Percentiles rank a stretch among this genome's conserved stretches.
These are phyloP conservation scores for Calonectria ilicicola DNA, from an alignment of 2,329 filamentous ascomycete species.

Conservation along the genomic window DNA sequence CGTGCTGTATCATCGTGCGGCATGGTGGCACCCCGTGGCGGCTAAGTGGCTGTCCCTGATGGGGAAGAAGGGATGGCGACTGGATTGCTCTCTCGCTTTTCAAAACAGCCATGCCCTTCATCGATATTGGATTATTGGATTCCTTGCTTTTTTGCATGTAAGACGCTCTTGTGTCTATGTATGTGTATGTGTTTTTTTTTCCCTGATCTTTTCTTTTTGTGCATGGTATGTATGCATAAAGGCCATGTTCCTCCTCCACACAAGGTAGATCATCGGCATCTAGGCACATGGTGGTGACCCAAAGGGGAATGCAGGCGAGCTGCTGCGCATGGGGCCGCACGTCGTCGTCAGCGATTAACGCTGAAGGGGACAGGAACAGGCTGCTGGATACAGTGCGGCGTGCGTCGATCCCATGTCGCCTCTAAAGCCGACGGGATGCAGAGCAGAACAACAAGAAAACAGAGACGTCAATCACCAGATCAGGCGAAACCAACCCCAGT, in stretches of 20 bases:
- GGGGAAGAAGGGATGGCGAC: not conserved
- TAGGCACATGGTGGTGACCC: not conserved
- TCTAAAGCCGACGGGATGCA: not conserved
- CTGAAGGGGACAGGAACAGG: not conserved
- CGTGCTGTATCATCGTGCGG: not conserved
- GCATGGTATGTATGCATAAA: not conserved
- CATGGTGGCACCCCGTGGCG: conserved; percentile 9
- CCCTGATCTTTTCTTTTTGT: not conserved
- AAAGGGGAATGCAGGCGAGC: not conserved
- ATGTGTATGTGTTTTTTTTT: not conserved
- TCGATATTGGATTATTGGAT: not conserved
- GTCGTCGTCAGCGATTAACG: not conserved
- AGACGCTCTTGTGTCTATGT: no score
- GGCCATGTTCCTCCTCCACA: not conserved
- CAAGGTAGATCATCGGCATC: not conserved
- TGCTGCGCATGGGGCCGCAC: not conserved
- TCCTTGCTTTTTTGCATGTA: not conserved
- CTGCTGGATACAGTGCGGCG: not conserved
- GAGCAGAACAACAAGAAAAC: not conserved
- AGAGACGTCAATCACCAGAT: conserved; percentile 1
- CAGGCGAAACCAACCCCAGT: not conserved
- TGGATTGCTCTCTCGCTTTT: not conserved
- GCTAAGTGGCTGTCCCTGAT: not conserved
- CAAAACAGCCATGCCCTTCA: conserved; percentile 2
- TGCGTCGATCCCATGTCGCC: not conserved